These are phyloP conservation scores for Phytophthora tentaculata DNA, from an alignment of 352 stramenopile genomes.

Conservation along the genomic window DNA sequence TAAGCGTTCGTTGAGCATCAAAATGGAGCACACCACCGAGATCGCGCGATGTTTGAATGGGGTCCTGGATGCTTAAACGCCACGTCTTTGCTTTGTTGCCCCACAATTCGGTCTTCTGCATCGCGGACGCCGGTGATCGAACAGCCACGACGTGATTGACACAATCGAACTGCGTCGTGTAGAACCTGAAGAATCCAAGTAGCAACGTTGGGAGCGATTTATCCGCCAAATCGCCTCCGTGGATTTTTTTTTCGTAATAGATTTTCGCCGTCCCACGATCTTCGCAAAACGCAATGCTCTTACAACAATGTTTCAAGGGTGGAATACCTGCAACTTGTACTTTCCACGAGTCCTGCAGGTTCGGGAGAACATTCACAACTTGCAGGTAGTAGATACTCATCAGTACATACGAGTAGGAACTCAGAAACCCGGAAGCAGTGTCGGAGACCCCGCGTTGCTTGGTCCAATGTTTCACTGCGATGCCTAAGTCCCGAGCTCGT, in stretches of 20 bases:
- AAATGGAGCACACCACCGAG: not conserved
- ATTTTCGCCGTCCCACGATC: not conserved
- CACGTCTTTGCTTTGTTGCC: not conserved
- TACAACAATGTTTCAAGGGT: not conserved
- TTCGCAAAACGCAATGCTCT: constrained; percentile 1
- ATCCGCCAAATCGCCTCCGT: not conserved
- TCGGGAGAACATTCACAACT: too few species aligned
- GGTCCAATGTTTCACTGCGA: not conserved
- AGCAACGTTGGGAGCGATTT: not conserved
- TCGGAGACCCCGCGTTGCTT: not conserved
- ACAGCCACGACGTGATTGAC: too few species aligned
- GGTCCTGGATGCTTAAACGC: not conserved
- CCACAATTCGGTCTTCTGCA: not conserved
- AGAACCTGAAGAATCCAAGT: not conserved
- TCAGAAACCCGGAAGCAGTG: not conserved
- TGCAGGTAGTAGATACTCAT: too few species aligned
- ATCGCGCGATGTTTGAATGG: not conserved
- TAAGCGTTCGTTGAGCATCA: not conserved
- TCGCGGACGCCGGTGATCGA: too few species aligned
- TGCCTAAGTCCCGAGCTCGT: not conserved
- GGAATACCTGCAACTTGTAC: not conserved
- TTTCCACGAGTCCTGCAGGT: too few species aligned
- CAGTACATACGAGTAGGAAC: not conserved
- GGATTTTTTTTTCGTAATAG: not conserved
- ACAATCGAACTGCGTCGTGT: too few species aligned